These are phyloP conservation scores for Ogataea glucozyma DNA, from an alignment of 805 yeast genomes.

Conservation along the genomic window DNA sequence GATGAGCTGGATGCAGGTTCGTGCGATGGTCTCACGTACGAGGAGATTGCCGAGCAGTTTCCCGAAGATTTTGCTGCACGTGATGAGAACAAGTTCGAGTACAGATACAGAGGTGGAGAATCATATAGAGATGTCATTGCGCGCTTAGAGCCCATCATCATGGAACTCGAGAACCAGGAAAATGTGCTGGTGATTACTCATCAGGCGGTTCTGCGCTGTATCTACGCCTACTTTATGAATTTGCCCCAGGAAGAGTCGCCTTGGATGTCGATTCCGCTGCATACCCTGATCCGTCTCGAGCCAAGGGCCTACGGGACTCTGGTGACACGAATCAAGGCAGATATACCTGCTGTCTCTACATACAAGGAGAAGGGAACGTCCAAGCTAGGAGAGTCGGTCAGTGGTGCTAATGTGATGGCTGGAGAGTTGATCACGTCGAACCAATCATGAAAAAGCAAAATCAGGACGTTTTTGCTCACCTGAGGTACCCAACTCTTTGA, in stretches of 20 bases:
- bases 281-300: constrained; percentile 88
- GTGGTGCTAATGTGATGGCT: constrained; percentile 41
- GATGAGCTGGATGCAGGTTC: constrained; percentile 98
- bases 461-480: neutral
- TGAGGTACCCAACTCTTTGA: too few species aligned
- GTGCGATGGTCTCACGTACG: constrained; percentile 96
- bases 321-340: constrained; percentile 89
- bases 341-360: constrained; percentile 96
- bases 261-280: constrained; percentile 98
- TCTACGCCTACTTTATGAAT: constrained; percentile 97
- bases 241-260: constrained; percentile 97
- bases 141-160: constrained; percentile 92
- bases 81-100: constrained; percentile 93
- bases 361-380: constrained; percentile 93
- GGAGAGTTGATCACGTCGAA: constrained; percentile 46
- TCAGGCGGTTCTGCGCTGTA: constrained; percentile 94
- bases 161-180: constrained; percentile 98
- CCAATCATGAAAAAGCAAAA: neutral
- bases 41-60: constrained; percentile 77
- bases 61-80: constrained; percentile 97
- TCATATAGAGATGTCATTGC: constrained; percentile 94
- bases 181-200: constrained; percentile 94
- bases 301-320: constrained; percentile 92
- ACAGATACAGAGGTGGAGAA: constrained; percentile 96
- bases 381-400: constrained; percentile 53